Conservation (phyloP, 192 early-diverging fungal genomes). For the Rhizophagus sp. region DNA sequence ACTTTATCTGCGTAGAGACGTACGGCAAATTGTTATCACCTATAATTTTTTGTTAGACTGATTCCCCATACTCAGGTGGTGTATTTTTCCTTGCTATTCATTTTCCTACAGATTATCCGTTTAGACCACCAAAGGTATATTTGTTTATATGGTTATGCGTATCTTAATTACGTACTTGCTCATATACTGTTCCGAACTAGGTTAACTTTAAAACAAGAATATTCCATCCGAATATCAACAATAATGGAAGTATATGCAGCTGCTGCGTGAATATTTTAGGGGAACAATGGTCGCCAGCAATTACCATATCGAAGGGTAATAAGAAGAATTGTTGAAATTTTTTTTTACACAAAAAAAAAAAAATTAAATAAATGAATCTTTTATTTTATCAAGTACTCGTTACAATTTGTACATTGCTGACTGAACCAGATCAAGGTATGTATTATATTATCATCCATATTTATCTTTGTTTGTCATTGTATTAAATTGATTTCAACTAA, state of each 20-base stretch:
- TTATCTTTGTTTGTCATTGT: too few relatives aligned
- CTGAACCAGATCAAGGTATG: constrained; percentile 81
- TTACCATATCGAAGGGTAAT: too few relatives aligned
- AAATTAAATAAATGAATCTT: neutral
- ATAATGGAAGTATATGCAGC: constrained; percentile 49
- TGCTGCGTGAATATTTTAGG: too few relatives aligned
- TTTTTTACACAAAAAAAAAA: too few relatives aligned
- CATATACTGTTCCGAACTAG: constrained; percentile 34
- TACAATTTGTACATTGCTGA: constrained; percentile 97
- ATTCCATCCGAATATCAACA: constrained; percentile 99
- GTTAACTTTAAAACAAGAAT: constrained; percentile 95
- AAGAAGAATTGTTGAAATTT: too few relatives aligned
- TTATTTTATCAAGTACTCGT: constrained; percentile 69
- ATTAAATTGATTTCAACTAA: too few relatives aligned
- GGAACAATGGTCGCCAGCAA: too few relatives aligned
- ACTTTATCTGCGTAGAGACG: too few relatives aligned
- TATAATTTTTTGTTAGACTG: constrained; percentile 53
- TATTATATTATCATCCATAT: constrained; percentile 20
- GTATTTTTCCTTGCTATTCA: constrained; percentile 97
- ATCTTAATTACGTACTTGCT: neutral
- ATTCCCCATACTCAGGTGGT: constrained; percentile 91
- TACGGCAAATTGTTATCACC: too few relatives aligned
- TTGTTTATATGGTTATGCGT: neutral
- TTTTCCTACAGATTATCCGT: constrained; percentile 98
- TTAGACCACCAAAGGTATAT: constrained; percentile 93